phyloP scores from a whole-genome alignment of 2,329 filamentous ascomycete species.

The Hymenoscyphus occultus region DNA sequence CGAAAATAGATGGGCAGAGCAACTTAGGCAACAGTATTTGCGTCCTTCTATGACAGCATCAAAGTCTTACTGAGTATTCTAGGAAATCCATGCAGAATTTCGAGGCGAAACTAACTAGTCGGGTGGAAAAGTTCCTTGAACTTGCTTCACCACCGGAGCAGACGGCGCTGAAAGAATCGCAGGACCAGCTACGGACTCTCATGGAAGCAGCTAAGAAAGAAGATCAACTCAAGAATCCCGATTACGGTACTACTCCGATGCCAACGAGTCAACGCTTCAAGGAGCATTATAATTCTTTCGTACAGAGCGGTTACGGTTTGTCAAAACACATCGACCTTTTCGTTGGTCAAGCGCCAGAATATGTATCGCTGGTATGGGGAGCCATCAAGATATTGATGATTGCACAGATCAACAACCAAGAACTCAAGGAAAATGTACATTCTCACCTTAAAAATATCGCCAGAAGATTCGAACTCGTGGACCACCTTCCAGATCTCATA shows the following conservation, averaged over 20 bases:
- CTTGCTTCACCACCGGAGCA: not conserved
- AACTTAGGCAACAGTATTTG: not conserved
- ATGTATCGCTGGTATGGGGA: slow-evolving; percentile 5
- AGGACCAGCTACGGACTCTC: not conserved
- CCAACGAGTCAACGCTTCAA: slow-evolving; percentile 2
- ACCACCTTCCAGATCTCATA: slow-evolving; percentile 1
- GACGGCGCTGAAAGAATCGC: not conserved
- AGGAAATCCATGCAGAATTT: not conserved
- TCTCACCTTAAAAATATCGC: not conserved
- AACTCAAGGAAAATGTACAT: slow-evolving; percentile 5
- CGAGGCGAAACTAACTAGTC: not conserved
- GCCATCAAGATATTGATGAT: slow-evolving; percentile 4
- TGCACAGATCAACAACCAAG: slow-evolving; percentile 7
- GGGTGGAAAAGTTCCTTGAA: not conserved
- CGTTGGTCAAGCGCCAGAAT: slow-evolving; percentile 4
- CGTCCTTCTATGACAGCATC: not conserved
- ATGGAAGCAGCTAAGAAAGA: slow-evolving; percentile 1
- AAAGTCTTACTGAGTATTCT: not conserved
- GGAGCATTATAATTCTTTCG: not conserved
- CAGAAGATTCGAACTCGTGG: slow-evolving; percentile 2
- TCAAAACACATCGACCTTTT: not conserved
- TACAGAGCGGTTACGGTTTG: not conserved
- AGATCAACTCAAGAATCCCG: slow-evolving; percentile 1
- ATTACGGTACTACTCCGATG: not conserved
- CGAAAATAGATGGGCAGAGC: not conserved